These are phyloP conservation scores for Bondarzewia mesenterica DNA, from an alignment of 1,284 basidiomycete genomes.

Conservation along the genomic window DNA sequence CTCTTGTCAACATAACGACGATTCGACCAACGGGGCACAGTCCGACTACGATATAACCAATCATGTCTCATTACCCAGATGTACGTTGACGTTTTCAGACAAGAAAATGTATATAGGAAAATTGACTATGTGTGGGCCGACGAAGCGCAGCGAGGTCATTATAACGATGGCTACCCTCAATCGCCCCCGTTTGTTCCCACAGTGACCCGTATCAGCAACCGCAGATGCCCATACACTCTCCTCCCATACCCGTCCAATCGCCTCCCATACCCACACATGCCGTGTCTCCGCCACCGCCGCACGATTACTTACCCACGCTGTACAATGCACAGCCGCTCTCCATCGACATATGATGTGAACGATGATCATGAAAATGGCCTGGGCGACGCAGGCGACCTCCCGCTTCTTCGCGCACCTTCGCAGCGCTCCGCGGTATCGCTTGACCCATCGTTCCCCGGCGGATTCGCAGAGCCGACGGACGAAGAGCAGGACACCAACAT, in stretches of 20 bases:
- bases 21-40: too few species aligned
- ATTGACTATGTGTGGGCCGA: slow-evolving; percentile 31
- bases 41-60: too few species aligned
- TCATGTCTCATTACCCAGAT: slow-evolving; percentile 1
- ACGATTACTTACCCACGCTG: not conserved
- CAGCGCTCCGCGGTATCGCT: slow-evolving; percentile 27
- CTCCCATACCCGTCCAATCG: slow-evolving; percentile 5
- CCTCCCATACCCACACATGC: not conserved
- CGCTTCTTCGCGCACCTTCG: slow-evolving; percentile 35
- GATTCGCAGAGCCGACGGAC: slow-evolving; percentile 16
- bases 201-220: slow-evolving; percentile 6
- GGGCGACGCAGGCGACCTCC: slow-evolving; percentile 53
- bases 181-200: slow-evolving; percentile 4
- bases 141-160: slow-evolving; percentile 44
- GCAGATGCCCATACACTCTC: slow-evolving; percentile 2
- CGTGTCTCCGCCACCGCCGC: not conserved
- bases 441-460: slow-evolving; percentile 17
- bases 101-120: not conserved
- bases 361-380: slow-evolving; percentile 33
- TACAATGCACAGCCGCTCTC: slow-evolving; percentile 1
- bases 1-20: too few species aligned
- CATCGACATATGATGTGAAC: slow-evolving; percentile 27
- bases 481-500: slow-evolving; percentile 45
- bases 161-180: slow-evolving; percentile 44
- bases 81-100: not conserved